Conservation (phyloP, 2,329 filamentous ascomycete species). For the Colletotrichum acutatum region DNA sequence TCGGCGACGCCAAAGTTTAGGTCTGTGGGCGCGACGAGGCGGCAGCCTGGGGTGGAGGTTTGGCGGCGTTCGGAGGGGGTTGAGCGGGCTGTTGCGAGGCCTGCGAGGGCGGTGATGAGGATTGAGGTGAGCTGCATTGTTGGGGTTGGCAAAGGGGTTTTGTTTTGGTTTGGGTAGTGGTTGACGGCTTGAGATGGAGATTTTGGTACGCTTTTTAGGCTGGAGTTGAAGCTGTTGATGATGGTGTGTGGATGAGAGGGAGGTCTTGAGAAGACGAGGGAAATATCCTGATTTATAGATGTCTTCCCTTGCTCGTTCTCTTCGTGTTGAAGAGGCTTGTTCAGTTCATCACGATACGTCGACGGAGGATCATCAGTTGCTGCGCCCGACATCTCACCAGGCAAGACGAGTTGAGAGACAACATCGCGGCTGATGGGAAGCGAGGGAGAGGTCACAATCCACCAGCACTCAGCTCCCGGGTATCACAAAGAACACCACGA, state of each 20-base stretch:
- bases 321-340: not conserved
- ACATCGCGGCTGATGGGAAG: not conserved
- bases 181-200: not conserved
- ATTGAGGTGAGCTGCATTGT: constrained; percentile 29
- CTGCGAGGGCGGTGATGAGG: constrained; percentile 17
- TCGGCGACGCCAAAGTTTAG: constrained; percentile 26
- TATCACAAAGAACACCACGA: not conserved
- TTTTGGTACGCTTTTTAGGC: not conserved
- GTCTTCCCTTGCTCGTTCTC: not conserved
- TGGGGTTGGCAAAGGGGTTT: not conserved
- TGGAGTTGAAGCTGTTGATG: constrained; percentile 7
- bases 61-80: constrained; percentile 17
- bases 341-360: not conserved
- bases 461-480: not conserved
- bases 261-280: not conserved
- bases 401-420: not conserved
- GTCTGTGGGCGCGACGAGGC: constrained; percentile 17
- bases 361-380: constrained; percentile 8
- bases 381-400: not conserved
- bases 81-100: not conserved
- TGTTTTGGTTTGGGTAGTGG: not conserved
- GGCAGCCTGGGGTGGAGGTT: constrained; percentile 6
- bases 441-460: no score
- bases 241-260: not conserved
- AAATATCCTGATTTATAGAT: constrained; percentile 2